Base-by-base conservation (phyloP, 1,284 basidiomycete genomes). In the Malassezia obtusa region DNA sequence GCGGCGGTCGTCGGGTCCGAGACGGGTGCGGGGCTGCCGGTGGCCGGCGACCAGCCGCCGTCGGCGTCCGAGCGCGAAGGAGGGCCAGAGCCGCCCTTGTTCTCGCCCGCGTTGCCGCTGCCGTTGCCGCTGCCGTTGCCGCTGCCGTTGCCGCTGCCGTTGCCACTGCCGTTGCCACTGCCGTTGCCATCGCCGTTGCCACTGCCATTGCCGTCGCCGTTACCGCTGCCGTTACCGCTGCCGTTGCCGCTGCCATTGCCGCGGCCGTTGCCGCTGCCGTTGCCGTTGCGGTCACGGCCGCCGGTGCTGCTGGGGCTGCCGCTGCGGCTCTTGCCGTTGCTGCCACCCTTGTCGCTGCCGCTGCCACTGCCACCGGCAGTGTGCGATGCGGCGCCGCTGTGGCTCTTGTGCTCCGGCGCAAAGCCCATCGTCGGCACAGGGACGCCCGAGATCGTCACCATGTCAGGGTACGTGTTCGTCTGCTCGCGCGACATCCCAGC, bases 41-140 rank as follows among this genome's bases (percentile, higher is more conserved):
- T 19, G 7, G 40, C 8, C 17, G 40, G 40, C 30, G 40, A 43
- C 40, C 40, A 43, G 40, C 40, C 40, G 40, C 40, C 40, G 30
- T 43, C 40, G 3, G 40, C 24, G 24, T 43, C 30, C 15, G 30
- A n/a, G 12, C 40, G 21, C 12, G 38, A 40, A 10, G 38, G 26
- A 12, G 38, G 26, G 38, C 38, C 38, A 6, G 38, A 40, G 26
- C 26, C n/a, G 12, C 15, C 26, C 26, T 10, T 11, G 24, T 24
- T 9, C n/a, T n/a, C 30, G 30, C 30, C 30, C 6, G 10, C 11
- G 30, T 14, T 31, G 8, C 30, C 30, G 11, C 14, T 3, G 30
- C 30, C 28, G 28, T 11, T 11, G 28, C 7, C 28, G 28, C 28
- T 11, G 28, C n/a, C n/a, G n/a, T n/a, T n/a, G n/a, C n/a, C n/a